A percentile compares a stretch with the other conserved stretches of the same genome.
Conservation (phyloP, 2,329 filamentous ascomycete species). For the Thielaviopsis populi region DNA sequence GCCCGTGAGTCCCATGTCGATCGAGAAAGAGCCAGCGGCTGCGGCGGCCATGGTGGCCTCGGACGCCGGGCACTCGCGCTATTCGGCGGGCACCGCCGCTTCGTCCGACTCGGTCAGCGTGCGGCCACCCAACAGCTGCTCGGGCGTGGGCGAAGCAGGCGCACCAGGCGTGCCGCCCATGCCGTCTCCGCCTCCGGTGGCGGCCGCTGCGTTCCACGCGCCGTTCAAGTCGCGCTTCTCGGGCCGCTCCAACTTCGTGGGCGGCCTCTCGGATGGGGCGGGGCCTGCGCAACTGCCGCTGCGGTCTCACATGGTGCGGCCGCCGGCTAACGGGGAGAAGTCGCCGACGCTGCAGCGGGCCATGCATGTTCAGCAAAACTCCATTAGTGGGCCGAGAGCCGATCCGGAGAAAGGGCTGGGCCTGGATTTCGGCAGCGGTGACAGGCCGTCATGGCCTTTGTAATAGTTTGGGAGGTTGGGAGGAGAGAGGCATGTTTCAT, state of each 20-base stretch:
- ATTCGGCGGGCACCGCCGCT: neutral
- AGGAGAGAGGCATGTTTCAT: neutral
- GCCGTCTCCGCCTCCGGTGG: neutral
- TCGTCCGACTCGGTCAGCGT: conserved; percentile 7
- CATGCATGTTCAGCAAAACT: neutral
- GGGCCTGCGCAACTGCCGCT: neutral
- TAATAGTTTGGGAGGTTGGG: neutral
- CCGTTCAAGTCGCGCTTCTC: conserved; percentile 12
- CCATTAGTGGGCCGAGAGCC: neutral
- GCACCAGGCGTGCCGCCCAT: neutral
- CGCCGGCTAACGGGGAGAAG: neutral
- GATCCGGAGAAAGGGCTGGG: neutral
- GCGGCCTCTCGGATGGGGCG: conserved; percentile 4
- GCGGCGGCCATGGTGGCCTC: neutral
- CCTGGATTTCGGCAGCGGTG: neutral
- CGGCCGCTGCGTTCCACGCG: neutral
- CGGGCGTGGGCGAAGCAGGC: neutral
- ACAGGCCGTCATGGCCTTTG: neutral
- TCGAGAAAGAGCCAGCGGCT: neutral
- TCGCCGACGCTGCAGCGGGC: conserved; percentile 3
- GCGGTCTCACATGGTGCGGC: neutral
- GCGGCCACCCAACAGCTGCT: conserved; percentile 2
- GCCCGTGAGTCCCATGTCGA: neutral
- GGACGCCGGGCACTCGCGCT: neutral
- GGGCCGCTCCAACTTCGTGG: conserved; percentile 10